phyloP scores from a whole-genome alignment of 2,329 filamentous ascomycete species.

The Monosporascus sp. region DNA sequence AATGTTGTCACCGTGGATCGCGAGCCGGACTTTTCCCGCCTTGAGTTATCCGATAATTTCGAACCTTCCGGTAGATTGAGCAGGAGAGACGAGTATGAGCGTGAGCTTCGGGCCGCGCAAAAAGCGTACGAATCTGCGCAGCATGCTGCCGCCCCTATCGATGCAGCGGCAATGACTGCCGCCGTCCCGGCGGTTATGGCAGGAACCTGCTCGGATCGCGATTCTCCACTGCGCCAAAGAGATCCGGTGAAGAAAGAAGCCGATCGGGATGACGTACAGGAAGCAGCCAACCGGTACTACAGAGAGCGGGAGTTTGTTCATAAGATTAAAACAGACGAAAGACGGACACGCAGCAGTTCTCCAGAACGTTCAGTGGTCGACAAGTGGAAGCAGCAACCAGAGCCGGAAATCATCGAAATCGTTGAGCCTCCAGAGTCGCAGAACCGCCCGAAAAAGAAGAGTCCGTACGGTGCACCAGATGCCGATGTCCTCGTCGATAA shows the following conservation, averaged over 20 bases:
- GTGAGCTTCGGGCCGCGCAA: slow-evolving; percentile 39
- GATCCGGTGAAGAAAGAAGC: slow-evolving; percentile 53
- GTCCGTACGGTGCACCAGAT: slow-evolving; percentile 52
- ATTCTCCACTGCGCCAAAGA: slow-evolving; percentile 21
- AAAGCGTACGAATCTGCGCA: slow-evolving; percentile 40
- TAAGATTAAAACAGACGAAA: slow-evolving; percentile 48
- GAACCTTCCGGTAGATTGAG: slow-evolving; percentile 36
- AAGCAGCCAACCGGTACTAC: slow-evolving; percentile 54
- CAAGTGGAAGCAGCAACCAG: slow-evolving; percentile 43
- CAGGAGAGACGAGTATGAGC: slow-evolving; percentile 46
- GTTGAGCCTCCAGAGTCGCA: slow-evolving; percentile 51
- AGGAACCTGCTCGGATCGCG: slow-evolving; percentile 28
- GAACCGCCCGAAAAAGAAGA: slow-evolving; percentile 36
- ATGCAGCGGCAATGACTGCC: slow-evolving; percentile 41
- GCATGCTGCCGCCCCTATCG: slow-evolving; percentile 44
- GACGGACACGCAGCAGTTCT: slow-evolving; percentile 46
- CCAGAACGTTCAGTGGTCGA: slow-evolving; percentile 50
- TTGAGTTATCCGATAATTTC: slow-evolving; percentile 20
- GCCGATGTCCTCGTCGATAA: slow-evolving; percentile 61
- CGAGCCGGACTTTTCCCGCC: slow-evolving; percentile 43
- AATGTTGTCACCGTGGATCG: slow-evolving; percentile 49
- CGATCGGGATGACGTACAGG: slow-evolving; percentile 52
- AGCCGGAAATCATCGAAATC: slow-evolving; percentile 38
- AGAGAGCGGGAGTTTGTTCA: slow-evolving; percentile 50
- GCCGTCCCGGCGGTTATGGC: slow-evolving; percentile 38